Conservation (phyloP, 768 basidiomycete species). For the Nidularia pulvinata region DNA sequence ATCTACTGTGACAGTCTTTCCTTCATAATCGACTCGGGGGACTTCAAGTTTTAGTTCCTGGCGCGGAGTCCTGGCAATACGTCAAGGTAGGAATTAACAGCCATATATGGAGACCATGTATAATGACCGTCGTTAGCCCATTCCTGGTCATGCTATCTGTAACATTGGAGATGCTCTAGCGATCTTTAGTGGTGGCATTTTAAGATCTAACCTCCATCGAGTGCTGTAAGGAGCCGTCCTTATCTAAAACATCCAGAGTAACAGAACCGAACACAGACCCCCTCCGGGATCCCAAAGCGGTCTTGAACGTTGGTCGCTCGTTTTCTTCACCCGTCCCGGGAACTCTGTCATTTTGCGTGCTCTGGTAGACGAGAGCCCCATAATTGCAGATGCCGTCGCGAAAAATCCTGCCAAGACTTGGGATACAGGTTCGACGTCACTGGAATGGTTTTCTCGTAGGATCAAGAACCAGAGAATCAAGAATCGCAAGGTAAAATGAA, state of each 20-base stretch:
- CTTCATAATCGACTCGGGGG: conserved; percentile 73
- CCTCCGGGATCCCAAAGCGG: conserved; percentile 51
- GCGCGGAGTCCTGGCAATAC: conserved; percentile 64
- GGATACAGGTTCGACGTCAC: background rate
- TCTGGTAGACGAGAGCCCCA: conserved; percentile 37
- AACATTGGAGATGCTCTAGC: conserved; percentile 64
- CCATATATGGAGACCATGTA: background rate
- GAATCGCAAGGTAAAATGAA: background rate
- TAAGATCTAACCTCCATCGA: conserved; percentile 64
- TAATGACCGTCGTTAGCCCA: conserved; percentile 26
- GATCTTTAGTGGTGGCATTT: conserved; percentile 62
- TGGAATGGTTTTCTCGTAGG: background rate
- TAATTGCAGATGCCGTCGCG: conserved; percentile 41
- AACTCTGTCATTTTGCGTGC: conserved; percentile 44
- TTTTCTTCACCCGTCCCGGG: conserved; percentile 59
- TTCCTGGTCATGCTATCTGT: conserved; percentile 58
- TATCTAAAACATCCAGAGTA: background rate
- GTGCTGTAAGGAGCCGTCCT: conserved; percentile 41
- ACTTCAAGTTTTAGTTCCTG: conserved; percentile 66
- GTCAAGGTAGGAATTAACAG: conserved; percentile 44
- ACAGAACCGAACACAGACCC: conserved; percentile 16
- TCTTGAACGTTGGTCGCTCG: conserved; percentile 55
- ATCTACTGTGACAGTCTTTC: conserved; percentile 48
- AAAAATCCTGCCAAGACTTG: conserved; percentile 12
- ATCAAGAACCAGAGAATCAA: background rate